A percentile compares a stretch with the other conserved stretches of the same genome.
These are phyloP conservation scores for Trichoderma sp. DNA, from an alignment of 2,329 filamentous ascomycete species.

Conservation along the genomic window DNA sequence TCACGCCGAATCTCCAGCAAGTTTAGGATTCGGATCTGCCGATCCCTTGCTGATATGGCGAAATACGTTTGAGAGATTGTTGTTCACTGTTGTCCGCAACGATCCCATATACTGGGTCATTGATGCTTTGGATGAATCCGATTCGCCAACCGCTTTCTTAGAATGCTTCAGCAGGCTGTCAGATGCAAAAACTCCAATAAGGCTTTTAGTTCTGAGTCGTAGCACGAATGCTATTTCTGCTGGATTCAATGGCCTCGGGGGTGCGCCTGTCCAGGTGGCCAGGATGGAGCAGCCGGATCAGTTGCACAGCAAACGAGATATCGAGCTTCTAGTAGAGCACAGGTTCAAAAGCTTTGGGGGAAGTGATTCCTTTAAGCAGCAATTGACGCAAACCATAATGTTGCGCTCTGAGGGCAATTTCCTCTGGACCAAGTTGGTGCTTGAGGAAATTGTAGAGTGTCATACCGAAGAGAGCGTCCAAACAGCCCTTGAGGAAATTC, in stretches of 20 bases:
- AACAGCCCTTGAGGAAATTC: not conserved
- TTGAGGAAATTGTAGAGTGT: not conserved
- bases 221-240: not conserved
- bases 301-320: not conserved
- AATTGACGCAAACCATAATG: not conserved
- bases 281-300: not conserved
- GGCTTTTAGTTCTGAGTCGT: not conserved
- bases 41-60: not conserved
- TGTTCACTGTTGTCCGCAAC: not conserved
- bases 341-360: not conserved
- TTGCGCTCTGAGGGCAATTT: not conserved
- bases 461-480: not conserved
- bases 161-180: not conserved
- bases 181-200: not conserved
- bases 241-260: not conserved
- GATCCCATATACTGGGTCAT: not conserved
- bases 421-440: not conserved
- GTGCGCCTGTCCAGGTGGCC: not conserved
- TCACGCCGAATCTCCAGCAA: not conserved
- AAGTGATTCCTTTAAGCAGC: not conserved
- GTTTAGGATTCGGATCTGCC: not conserved
- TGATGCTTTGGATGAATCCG: not conserved
- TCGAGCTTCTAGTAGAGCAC: not conserved
- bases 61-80: not conserved
- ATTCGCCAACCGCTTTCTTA: not conserved